Conservation (phyloP, 2,329 filamentous ascomycete genomes). For the Aspergillus latus region DNA sequence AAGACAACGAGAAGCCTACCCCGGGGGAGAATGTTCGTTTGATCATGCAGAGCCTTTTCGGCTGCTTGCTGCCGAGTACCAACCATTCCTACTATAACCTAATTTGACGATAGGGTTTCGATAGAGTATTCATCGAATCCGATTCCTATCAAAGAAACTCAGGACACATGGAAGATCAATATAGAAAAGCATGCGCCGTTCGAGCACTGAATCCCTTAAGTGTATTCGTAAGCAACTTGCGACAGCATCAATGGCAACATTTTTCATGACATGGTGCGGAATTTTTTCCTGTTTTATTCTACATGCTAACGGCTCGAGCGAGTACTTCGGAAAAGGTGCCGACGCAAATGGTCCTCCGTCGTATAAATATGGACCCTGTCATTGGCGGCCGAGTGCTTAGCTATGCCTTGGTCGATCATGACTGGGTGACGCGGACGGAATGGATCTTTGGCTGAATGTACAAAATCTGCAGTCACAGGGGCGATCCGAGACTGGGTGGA, state of each 20-base stretch:
- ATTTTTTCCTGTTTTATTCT: constrained; percentile 9
- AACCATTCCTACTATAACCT: background rate
- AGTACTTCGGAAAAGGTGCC: constrained; percentile 15
- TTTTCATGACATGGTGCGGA: background rate
- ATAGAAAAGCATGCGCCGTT: background rate
- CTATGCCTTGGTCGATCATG: background rate
- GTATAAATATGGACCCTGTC: background rate
- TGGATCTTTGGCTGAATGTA: background rate
- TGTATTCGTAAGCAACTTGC: background rate
- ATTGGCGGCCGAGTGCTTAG: constrained; percentile 6
- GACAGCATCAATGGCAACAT: background rate
- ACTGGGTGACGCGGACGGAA: constrained; percentile 3
- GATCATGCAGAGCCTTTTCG: constrained; percentile 53
- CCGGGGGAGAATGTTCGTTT: constrained; percentile 58
- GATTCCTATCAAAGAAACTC: background rate
- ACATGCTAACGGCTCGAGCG: background rate
- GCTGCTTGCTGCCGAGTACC: constrained; percentile 37
- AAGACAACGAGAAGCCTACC: constrained; percentile 51
- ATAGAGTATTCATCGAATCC: background rate
- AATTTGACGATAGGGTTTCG: background rate
- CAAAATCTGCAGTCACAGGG: constrained; percentile 5
- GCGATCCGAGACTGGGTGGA: background rate
- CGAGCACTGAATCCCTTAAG: background rate
- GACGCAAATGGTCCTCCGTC: constrained; percentile 1
- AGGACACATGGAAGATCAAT: too few relatives aligned